Conservation (phyloP, 1,139 yeast genomes). For the Hyphopichia wangnamkhiaoensis region DNA sequence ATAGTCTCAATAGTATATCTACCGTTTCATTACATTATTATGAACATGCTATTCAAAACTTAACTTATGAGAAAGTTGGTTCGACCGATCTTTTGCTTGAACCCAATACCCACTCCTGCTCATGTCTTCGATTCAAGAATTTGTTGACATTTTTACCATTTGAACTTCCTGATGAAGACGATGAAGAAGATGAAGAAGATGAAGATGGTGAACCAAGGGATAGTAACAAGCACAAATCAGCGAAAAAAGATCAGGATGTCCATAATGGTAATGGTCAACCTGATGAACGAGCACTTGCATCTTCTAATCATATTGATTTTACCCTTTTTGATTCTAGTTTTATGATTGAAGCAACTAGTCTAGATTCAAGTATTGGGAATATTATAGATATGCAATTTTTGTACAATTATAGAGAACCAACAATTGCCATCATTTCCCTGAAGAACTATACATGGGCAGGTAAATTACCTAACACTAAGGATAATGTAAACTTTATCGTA, state of each 20-base stretch:
- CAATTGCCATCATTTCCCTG: slow-evolving; percentile 70
- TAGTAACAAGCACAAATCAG: slow-evolving; percentile 5
- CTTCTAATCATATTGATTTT: not conserved
- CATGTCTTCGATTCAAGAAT: slow-evolving; percentile 70
- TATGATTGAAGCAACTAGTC: slow-evolving; percentile 54
- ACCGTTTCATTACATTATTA: slow-evolving; percentile 87
- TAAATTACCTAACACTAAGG: slow-evolving; percentile 57
- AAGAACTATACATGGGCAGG: slow-evolving; percentile 79
- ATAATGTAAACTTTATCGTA: slow-evolving; percentile 61
- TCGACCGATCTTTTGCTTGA: slow-evolving; percentile 61
- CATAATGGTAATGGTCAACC: not conserved
- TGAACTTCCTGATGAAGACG: slow-evolving; percentile 44
- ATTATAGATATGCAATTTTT: slow-evolving; percentile 71
- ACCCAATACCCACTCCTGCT: slow-evolving; percentile 58
- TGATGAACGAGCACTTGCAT: not conserved
- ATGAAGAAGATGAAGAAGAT: slow-evolving; percentile 38
- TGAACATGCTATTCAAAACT: slow-evolving; percentile 63
- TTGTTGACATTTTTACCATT: slow-evolving; percentile 75
- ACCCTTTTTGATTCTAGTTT: slow-evolving; percentile 50
- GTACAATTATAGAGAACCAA: slow-evolving; percentile 75
- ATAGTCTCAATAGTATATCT: slow-evolving; percentile 46
- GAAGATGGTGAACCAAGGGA: slow-evolving; percentile 24
- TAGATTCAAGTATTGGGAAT: slow-evolving; percentile 58
- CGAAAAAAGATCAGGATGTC: slow-evolving; percentile 1
- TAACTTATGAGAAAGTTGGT: slow-evolving; percentile 48